Conservation (phyloP, 148 eudicot genomes). For the Vaccinium myrtillus region DNA sequence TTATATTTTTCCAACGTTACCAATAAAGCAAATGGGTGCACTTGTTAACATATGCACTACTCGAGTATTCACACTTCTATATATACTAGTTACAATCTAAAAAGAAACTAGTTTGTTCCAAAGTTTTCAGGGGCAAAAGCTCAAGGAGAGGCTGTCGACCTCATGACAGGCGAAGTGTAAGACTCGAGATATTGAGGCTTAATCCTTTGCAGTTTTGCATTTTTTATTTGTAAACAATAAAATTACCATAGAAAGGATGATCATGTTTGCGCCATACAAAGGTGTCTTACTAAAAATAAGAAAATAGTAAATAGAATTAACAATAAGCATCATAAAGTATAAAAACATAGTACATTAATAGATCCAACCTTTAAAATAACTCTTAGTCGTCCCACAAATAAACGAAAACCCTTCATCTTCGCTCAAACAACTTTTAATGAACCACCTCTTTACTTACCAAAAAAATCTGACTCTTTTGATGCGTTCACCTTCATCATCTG, state of each 20-base stretch:
- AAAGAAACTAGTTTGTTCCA: neutral
- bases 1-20: neutral
- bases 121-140: neutral
- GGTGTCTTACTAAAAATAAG: neutral
- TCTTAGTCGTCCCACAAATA: neutral
- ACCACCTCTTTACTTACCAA: neutral
- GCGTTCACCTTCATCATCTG: neutral
- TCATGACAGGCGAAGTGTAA: neutral
- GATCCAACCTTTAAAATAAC: neutral
- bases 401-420: neutral
- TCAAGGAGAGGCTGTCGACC: neutral
- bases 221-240: neutral
- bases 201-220: neutral
- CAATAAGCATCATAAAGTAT: neutral
- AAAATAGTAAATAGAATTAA: neutral
- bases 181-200: neutral
- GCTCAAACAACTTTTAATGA: neutral
- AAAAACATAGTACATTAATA: neutral
- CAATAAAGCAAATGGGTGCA: neutral
- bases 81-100: neutral
- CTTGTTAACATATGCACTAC: too few species aligned
- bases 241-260: neutral
- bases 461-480: neutral
- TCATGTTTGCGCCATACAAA: neutral
- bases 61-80: neutral